phyloP scores from a whole-genome alignment of 164 flowering plant genomes.

The Annona squamosa region DNA sequence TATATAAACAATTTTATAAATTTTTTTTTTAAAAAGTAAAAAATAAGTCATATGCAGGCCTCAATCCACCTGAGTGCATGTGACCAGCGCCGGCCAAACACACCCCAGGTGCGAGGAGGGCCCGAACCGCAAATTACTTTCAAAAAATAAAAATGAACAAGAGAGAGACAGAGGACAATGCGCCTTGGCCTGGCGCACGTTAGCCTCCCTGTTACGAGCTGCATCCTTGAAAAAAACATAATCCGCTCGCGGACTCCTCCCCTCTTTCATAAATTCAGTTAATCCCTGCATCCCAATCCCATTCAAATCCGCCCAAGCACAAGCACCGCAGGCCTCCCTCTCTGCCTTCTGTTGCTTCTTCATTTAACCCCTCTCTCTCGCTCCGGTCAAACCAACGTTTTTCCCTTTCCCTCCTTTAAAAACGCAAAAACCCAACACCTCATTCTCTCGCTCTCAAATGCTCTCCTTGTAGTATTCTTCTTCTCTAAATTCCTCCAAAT shows the following conservation, averaged over 20 bases:
- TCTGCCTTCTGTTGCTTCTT: neutral
- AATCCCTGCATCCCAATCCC: constrained; percentile 8
- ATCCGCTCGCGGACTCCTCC: constrained; percentile 8
- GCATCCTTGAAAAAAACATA: neutral
- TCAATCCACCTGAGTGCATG: too few relatives aligned
- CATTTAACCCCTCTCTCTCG: neutral
- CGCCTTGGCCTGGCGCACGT: neutral
- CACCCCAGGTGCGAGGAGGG: too few relatives aligned
- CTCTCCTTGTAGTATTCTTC: constrained; percentile 1
- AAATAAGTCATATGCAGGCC: too few relatives aligned
- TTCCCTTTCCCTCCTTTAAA: constrained; percentile 2
- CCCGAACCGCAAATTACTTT: too few relatives aligned
- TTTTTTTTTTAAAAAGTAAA: too few relatives aligned
- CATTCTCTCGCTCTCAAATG: constrained; percentile 4
- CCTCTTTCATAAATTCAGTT: constrained; percentile 2
- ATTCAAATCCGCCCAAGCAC: constrained; percentile 5
- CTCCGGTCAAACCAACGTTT: constrained; percentile 7
- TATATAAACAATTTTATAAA: too few relatives aligned
- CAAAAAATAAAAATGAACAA: too few relatives aligned
- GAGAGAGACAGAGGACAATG: too few relatives aligned
- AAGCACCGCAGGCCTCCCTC: neutral
- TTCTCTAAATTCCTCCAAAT: neutral
- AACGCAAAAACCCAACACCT: neutral
- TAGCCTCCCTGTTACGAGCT: neutral
- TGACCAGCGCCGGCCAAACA: too few relatives aligned